phyloP scores from a whole-genome alignment of 192 early-diverging fungal genomes.

The Coemansia guatemalensis region DNA sequence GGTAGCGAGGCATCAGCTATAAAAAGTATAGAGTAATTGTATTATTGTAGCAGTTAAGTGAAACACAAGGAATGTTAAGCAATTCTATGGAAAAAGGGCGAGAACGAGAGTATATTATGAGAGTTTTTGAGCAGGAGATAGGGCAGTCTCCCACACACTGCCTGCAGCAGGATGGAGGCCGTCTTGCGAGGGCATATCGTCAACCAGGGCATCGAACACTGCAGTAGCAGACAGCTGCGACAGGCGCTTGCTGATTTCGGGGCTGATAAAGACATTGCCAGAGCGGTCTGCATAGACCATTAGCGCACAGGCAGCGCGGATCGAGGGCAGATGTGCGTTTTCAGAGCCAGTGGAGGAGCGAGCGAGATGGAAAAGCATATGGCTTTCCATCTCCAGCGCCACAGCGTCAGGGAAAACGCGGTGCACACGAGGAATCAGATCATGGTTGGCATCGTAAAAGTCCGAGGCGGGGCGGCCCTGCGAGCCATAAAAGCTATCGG shows the following conservation, averaged over 20 bases:
- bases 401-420: constrained; percentile 17
- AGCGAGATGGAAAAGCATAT: constrained; percentile 81
- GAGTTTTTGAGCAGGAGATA: constrained; percentile 1
- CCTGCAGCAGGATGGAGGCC: constrained; percentile 27
- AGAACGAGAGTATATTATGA: neutral
- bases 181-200: constrained; percentile 20
- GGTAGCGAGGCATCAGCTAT: too few species aligned
- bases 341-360: constrained; percentile 43
- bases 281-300: constrained; percentile 83
- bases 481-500: constrained; percentile 84
- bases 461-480: constrained; percentile 71
- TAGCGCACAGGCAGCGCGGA: constrained; percentile 74
- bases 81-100: neutral
- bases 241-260: constrained; percentile 16
- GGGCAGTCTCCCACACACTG: constrained; percentile 37
- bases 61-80: too few species aligned
- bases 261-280: constrained; percentile 66
- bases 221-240: constrained; percentile 10
- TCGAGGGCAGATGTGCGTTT: constrained; percentile 27
- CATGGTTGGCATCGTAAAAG: constrained; percentile 78
- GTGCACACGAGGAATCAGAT: constrained; percentile 58
- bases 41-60: too few species aligned
- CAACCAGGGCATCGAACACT: constrained; percentile 25
- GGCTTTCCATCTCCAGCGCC: constrained; percentile 86
- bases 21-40: too few species aligned